Evolutionary conservation across 495 filamentous ascomycete species (phyloP).

Genomic region (Neurospora discreta): DNA sequence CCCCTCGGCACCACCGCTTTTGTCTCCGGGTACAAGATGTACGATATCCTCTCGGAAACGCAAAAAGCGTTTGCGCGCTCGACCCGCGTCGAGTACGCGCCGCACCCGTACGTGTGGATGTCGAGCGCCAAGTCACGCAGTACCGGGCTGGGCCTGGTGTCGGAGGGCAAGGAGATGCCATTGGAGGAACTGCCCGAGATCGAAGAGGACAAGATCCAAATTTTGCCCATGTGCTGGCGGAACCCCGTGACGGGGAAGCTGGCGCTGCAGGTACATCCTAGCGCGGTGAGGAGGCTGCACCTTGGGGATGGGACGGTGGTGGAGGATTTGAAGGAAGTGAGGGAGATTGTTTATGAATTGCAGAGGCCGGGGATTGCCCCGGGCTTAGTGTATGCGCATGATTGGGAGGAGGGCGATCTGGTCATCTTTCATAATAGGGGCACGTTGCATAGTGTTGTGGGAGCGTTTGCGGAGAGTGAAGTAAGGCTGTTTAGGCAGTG

Average conservation of each 20-base stretch:
- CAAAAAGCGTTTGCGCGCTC: constrained; percentile 55
- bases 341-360: constrained; percentile 53
- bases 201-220: constrained; percentile 52
- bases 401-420: constrained; percentile 63
- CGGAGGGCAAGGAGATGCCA: constrained; percentile 47
- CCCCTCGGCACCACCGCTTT: constrained; percentile 70
- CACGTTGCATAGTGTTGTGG: constrained; percentile 60
- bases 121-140: constrained; percentile 48
- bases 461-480: constrained; percentile 59
- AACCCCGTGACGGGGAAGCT: constrained; percentile 57
- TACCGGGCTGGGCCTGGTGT: constrained; percentile 55
- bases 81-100: constrained; percentile 59
- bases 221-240: constrained; percentile 61
- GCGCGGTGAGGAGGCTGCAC: constrained; percentile 54
- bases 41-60: constrained; percentile 45
- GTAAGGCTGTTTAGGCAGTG: constrained; percentile 64
- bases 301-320: constrained; percentile 50
- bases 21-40: constrained; percentile 56
- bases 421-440: constrained; percentile 67
- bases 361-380: constrained; percentile 64
- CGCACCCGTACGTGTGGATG: constrained; percentile 76
- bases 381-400: constrained; percentile 55
- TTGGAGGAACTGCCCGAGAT: constrained; percentile 47
- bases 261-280: constrained; percentile 61
- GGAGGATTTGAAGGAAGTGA: constrained; percentile 51